Percentiles rank a stretch among this genome's conserved stretches.
Conservation (phyloP, 495 filamentous ascomycete genomes). For the Beverwykella pulmonaria region DNA sequence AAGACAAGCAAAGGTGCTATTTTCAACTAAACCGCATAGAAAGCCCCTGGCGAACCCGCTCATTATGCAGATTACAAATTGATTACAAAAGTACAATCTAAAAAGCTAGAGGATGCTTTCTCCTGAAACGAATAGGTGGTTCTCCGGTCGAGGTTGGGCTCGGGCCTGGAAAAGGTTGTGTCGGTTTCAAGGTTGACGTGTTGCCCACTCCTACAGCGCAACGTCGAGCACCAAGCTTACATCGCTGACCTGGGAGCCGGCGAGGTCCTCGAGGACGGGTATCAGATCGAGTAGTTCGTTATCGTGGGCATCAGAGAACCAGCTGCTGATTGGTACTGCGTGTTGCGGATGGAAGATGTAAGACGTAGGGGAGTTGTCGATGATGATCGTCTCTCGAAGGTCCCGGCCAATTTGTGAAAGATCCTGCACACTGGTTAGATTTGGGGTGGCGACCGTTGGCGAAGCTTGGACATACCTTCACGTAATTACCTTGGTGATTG, state of each 20-base stretch:
- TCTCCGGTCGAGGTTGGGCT: neutral
- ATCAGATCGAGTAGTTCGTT: slow-evolving; percentile 98
- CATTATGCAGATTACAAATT: slow-evolving; percentile 35
- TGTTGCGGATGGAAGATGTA: slow-evolving; percentile 99
- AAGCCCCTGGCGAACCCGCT: slow-evolving; percentile 2
- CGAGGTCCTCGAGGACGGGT: slow-evolving; percentile 96
- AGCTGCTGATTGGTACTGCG: slow-evolving; percentile 98
- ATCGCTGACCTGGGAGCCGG: slow-evolving; percentile 81
- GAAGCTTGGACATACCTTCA: slow-evolving; percentile 64
- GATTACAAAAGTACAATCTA: slow-evolving; percentile 39
- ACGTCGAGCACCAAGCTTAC: slow-evolving; percentile 98
- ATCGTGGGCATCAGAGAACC: slow-evolving; percentile 99
- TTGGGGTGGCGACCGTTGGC: slow-evolving; percentile 6
- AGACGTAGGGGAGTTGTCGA: slow-evolving; percentile 98
- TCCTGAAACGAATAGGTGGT: slow-evolving; percentile 14
- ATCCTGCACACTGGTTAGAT: slow-evolving; percentile 54
- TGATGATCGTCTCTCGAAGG: slow-evolving; percentile 97
- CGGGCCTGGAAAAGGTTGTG: neutral
- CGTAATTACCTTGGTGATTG: slow-evolving; percentile 99
- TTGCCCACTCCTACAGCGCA: slow-evolving; percentile 62
- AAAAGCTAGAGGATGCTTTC: slow-evolving; percentile 18
- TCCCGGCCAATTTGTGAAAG: slow-evolving; percentile 95
- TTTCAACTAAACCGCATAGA: neutral
- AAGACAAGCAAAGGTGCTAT: neutral
- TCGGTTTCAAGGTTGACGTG: neutral